These are phyloP conservation scores for Lecanoromycetidae sp. DNA, from an alignment of 2,329 filamentous ascomycete species.

Conservation along the genomic window DNA sequence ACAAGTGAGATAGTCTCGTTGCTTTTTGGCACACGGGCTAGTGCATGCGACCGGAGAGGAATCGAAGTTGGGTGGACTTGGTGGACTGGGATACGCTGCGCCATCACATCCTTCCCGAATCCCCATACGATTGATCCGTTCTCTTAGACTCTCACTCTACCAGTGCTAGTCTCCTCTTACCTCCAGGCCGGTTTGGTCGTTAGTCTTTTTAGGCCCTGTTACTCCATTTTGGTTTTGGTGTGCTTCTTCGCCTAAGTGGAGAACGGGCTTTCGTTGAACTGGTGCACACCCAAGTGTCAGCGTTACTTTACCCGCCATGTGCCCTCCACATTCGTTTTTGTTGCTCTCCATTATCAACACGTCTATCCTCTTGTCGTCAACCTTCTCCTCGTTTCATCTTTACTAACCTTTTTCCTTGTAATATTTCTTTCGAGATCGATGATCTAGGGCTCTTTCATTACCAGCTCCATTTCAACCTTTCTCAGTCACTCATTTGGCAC, in stretches of 20 bases:
- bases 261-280: slow-evolving; percentile 1
- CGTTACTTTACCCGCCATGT: slow-evolving; percentile 18
- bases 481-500: slow-evolving; percentile 14
- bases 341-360: slow-evolving; percentile 13
- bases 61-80: slow-evolving; percentile 2
- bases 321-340: slow-evolving; percentile 16
- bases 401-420: slow-evolving; percentile 15
- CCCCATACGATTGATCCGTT: slow-evolving; percentile 18
- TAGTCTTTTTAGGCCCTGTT: slow-evolving; percentile 9
- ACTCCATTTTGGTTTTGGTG: slow-evolving; percentile 12
- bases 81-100: slow-evolving; percentile 14
- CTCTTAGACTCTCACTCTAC: too few species aligned
- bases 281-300: slow-evolving; percentile 1
- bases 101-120: slow-evolving; percentile 17
- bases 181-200: slow-evolving; percentile 10
- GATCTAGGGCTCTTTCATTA: slow-evolving; percentile 16
- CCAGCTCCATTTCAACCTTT: slow-evolving; percentile 9
- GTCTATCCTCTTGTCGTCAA: slow-evolving; percentile 15
- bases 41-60: slow-evolving; percentile 16
- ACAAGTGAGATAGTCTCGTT: slow-evolving; percentile 10
- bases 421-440: slow-evolving; percentile 17
- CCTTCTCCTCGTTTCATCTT: slow-evolving; percentile 13
- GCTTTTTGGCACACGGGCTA: slow-evolving; percentile 6
- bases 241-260: slow-evolving; percentile 17
- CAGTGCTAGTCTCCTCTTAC: too few species aligned